Percentiles rank a stretch among this genome's conserved stretches.
phyloP scores from a whole-genome alignment of 352 stramenopile genomes.

The Phytophthora sansomeana region DNA sequence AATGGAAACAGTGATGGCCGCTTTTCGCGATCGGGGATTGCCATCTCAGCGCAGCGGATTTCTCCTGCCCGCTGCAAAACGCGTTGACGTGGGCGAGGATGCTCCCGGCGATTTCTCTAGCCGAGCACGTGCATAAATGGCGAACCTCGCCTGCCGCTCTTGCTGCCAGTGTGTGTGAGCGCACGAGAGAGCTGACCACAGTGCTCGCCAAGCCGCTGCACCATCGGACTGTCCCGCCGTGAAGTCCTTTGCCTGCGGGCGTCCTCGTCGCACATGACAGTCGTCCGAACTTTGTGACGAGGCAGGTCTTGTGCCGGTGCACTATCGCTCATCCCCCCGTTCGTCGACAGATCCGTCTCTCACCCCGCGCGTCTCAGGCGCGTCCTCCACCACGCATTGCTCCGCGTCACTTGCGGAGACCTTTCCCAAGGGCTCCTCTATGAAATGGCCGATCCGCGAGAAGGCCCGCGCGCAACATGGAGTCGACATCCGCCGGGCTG shows the following conservation, averaged over 20 bases:
- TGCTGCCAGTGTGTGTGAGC: not conserved
- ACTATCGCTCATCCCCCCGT: conserved; percentile 31
- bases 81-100: conserved; percentile 17
- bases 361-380: conserved; percentile 17
- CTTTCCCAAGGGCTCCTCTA: conserved; percentile 16
- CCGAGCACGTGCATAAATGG: conserved; percentile 17
- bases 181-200: conserved; percentile 3
- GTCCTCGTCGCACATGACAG: not conserved
- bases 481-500: conserved; percentile 17
- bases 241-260: not conserved
- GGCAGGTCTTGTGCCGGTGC: conserved; percentile 27
- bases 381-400: conserved; percentile 21
- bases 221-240: not conserved
- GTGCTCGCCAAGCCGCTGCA: not conserved
- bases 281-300: conserved; percentile 16
- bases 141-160: not conserved
- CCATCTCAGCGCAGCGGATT: not conserved
- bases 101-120: conserved; percentile 22
- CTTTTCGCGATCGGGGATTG: conserved; percentile 11
- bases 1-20: not conserved
- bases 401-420: conserved; percentile 20
- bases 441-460: conserved; percentile 5
- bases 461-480: conserved; percentile 22
- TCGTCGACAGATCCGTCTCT: conserved; percentile 39
- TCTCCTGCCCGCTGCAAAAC: not conserved